phyloP scores from a whole-genome alignment of 768 basidiomycete genomes.

The Boletus rubropictus region DNA sequence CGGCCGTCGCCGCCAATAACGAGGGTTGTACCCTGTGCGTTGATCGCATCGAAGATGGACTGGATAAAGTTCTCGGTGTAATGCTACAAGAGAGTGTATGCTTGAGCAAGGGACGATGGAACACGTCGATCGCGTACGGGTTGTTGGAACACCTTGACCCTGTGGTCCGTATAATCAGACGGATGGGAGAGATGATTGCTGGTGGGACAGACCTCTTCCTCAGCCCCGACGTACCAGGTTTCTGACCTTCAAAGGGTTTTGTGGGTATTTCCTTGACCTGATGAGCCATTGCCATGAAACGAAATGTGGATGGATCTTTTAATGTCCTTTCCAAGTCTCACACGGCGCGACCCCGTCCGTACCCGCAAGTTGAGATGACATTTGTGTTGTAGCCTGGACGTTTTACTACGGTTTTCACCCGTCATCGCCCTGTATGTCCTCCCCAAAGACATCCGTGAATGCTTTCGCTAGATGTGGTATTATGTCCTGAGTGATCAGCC shows the following conservation, averaged over 20 bases:
- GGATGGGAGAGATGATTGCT: conserved; percentile 16
- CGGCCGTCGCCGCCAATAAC: conserved; percentile 98
- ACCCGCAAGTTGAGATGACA: not conserved
- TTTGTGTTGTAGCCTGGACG: not conserved
- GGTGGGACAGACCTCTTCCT: conserved; percentile 68
- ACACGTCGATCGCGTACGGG: conserved; percentile 48
- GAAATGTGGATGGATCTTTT: not conserved
- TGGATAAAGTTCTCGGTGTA: conserved; percentile 99
- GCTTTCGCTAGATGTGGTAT: conserved; percentile 57
- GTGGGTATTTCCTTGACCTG: conserved; percentile 67
- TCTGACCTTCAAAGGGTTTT: conserved; percentile 88
- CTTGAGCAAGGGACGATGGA: conserved; percentile 16
- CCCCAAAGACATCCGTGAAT: conserved; percentile 69
- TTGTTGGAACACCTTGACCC: conserved; percentile 98
- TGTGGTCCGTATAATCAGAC: conserved; percentile 30
- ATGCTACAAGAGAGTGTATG: conserved; percentile 47
- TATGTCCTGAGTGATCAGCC: conserved; percentile 80
- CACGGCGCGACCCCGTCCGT: conserved; percentile 22
- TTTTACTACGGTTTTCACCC: conserved; percentile 33
- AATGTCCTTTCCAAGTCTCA: too few species aligned
- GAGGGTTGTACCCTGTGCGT: conserved; percentile 70
- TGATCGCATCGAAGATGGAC: conserved; percentile 87
- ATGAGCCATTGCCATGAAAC: conserved; percentile 33
- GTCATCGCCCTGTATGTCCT: conserved; percentile 22
- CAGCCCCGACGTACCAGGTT: conserved; percentile 96